Percentiles rank a stretch among this genome's conserved stretches.
Conservation (phyloP, 1,284 basidiomycete species). For the Ganoderma boninense region DNA sequence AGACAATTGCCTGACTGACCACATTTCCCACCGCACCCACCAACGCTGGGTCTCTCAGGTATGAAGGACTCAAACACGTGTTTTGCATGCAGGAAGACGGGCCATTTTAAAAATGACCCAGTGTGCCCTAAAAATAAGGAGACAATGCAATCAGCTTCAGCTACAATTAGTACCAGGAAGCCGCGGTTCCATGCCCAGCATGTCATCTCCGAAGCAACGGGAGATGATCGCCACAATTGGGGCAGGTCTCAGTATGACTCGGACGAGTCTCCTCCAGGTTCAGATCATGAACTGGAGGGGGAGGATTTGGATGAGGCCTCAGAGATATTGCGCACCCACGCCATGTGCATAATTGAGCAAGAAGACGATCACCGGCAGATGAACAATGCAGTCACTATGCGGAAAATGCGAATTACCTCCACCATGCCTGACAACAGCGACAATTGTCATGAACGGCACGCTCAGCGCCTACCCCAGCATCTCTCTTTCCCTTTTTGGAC, state of each 20-base stretch:
- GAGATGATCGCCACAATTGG: constrained; percentile 2
- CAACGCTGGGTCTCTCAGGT: not conserved
- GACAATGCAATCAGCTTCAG: not conserved
- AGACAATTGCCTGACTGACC: not conserved
- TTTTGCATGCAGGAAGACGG: constrained; percentile 10
- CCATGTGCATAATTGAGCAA: not conserved
- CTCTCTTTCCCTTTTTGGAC: no score
- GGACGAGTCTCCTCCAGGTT: not conserved
- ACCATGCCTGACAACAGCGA: no score
- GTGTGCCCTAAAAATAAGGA: constrained; percentile 7
- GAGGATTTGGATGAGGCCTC: not conserved
- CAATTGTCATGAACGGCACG: no score
- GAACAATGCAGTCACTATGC: no score
- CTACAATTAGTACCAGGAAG: not conserved
- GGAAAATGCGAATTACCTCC: no score
- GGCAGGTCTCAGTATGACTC: constrained; percentile 15
- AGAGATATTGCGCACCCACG: not conserved
- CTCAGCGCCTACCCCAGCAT: no score
- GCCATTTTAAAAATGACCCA: constrained; percentile 16
- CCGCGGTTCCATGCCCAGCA: constrained; percentile 12
- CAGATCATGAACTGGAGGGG: not conserved
- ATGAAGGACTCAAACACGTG: not conserved
- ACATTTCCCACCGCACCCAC: not conserved
- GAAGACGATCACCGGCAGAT: not conserved
- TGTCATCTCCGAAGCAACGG: not conserved